phyloP scores from a whole-genome alignment of 225 moss, liverwort and hornwort species.

The Antitrichia curtipendula region DNA sequence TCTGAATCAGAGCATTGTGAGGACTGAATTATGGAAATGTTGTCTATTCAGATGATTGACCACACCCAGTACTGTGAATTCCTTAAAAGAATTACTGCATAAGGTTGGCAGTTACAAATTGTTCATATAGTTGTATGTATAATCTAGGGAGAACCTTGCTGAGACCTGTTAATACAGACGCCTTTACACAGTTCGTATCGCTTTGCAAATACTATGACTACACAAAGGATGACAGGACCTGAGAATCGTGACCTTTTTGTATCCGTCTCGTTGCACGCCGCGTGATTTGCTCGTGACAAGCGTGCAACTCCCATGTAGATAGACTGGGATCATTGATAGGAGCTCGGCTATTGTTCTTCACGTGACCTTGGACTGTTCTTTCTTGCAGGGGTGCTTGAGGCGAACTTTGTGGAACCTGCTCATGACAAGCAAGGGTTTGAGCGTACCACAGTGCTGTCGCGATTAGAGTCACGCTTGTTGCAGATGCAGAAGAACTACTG shows the following conservation, averaged over 20 bases:
- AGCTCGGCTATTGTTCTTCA: neutral
- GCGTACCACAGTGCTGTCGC: constrained; percentile 61
- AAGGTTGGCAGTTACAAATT: neutral
- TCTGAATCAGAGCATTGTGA: neutral
- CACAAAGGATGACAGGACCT: neutral
- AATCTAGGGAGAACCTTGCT: no score
- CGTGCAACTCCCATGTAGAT: neutral
- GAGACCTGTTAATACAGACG: neutral
- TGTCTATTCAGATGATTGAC: neutral
- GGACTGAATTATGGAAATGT: neutral
- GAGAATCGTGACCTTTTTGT: neutral
- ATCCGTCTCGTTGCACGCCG: neutral
- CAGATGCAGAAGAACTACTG: constrained; percentile 87
- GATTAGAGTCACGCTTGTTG: constrained; percentile 61
- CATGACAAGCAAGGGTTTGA: constrained; percentile 96
- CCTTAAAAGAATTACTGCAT: neutral
- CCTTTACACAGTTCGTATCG: neutral
- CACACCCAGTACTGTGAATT: neutral
- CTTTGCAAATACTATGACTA: neutral
- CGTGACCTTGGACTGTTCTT: neutral
- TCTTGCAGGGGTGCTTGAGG: constrained; percentile 60
- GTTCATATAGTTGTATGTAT: no score
- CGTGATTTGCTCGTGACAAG: neutral
- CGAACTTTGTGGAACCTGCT: constrained; percentile 89
- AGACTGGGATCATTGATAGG: neutral